Evolutionary conservation across 163 green algal species (phyloP).

Genomic region (Chlorella variabilis): DNA sequence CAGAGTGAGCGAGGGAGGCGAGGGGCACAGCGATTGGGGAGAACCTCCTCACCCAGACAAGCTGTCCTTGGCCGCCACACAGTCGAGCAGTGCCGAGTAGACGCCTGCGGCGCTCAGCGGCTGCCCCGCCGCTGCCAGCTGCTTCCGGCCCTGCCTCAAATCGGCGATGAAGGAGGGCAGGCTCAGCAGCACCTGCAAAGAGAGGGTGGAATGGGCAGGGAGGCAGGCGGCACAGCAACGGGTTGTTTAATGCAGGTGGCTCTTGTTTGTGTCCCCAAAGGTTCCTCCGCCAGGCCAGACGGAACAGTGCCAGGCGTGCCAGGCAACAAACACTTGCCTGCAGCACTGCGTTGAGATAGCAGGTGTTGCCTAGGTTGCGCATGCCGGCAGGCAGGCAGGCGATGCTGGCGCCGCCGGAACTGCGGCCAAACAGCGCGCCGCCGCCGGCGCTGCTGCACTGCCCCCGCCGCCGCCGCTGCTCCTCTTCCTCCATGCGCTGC

Average conservation of each 20-base stretch:
- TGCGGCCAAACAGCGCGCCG: background rate
- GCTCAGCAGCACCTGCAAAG: constrained; percentile 56
- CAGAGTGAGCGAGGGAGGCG: too few relatives aligned
- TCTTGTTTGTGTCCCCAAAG: too few relatives aligned
- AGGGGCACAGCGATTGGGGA: too few relatives aligned
- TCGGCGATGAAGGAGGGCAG: constrained; percentile 50
- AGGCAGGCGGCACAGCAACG: too few relatives aligned
- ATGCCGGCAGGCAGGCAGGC: constrained; percentile 62
- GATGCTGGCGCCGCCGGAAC: too few relatives aligned
- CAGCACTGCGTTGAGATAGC: constrained; percentile 95
- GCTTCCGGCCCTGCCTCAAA: constrained; percentile 11
- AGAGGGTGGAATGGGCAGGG: too few relatives aligned
- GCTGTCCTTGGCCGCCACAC: constrained; percentile 28
- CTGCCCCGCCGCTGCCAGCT: constrained; percentile 33
- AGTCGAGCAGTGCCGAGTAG: constrained; percentile 48
- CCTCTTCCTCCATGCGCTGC: background rate
- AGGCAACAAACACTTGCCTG: constrained; percentile 71
- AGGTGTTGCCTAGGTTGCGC: constrained; percentile 96
- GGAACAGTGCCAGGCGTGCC: too few relatives aligned
- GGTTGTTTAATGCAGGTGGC: too few relatives aligned
- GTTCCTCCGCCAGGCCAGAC: too few relatives aligned
- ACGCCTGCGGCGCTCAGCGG: constrained; percentile 33
- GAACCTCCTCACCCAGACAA: background rate
- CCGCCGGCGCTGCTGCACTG: background rate
- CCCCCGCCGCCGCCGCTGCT: background rate